Evolutionary conservation across 257 asterid genomes (phyloP), one percentile per base, ranked within the genome.

Genomic region (Fraxinus americana): DNA sequence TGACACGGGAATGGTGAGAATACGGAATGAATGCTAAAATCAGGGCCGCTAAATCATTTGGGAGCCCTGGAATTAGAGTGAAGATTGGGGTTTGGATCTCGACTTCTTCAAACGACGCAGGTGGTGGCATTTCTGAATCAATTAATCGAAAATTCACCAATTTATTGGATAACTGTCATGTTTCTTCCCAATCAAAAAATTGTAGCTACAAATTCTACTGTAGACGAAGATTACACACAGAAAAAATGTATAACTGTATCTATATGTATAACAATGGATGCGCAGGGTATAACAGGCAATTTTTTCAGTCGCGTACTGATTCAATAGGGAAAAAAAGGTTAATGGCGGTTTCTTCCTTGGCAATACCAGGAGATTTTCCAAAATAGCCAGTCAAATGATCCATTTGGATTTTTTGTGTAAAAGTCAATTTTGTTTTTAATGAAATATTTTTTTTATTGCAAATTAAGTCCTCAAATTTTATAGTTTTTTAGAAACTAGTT

Each of bases 61-160:
- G 99, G 48, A 91, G 91, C 77, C 91, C 94, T 5, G 97, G 98
- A 39, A 95, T 87, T 75, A 95, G 85, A 81, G 87, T 89, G 85
- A 84, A 79, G 82, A 84, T 16, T 69, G 71, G 89, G 86, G 89
- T 79, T 86, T 86, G 90, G 54, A 82, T 16, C 70, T 86, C 86
- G 12, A 75, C 73, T 54, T 86, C 88, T 45, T 84, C 89, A 27
- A 74, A 32, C 78, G 91, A 82, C 7, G 87, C 77, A 13, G 86
- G 84, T 71, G 92, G 92, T 25, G 85, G 83, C 98, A 93, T 93
- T 67, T 77, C 77, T 61, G 19, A 52, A 74, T 76, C 81, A 68
- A 74, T 52, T 36, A 36, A 69, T 74, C 71, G 50, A 75, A 79
- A 72, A 79, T 63, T 30, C n/a, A 75, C n/a, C 10, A 43, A 67